Base-by-base conservation (phyloP, 352 stramenopile species). In the Globisporangium viniferum region DNA sequence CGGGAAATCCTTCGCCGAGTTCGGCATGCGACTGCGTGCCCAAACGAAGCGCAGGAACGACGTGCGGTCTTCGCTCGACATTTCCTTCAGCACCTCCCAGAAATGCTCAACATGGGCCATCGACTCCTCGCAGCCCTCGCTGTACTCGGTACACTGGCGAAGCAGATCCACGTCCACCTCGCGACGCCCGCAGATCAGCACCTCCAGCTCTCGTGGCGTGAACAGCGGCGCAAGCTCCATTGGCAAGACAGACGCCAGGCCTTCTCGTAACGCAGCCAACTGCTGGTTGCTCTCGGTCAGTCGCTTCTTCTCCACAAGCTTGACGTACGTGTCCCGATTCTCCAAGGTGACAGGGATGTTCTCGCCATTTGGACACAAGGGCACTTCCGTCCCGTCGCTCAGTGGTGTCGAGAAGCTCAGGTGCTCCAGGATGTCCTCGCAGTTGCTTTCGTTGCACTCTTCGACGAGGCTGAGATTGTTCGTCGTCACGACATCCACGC, bases 21-120 rank as follows among this genome's bases (percentile, higher is more conserved):
- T 92, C 49, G 98, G 98, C 77, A 99, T 97, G 59, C 97, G 92
- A 64, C 94, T 99, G 51, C 97, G 90, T 7, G 97, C 98, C 91
- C 96, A 99, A 36, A 99, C 97, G 81, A 99, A 99, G 64, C 97
- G 95, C 55, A 99, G 76, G 71, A 99, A 99, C 20, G 86, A 85
- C 44, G 96, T 98, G 22, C 96, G 82, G 64, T 99, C 96, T 48
- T 98, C 92, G 58, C 91, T 97, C 55, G 86, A 97, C 88, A 99
- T 98, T 76, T 98, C 97, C 27, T 93, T 84, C 35, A 99, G 78
- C 57, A 98, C 94, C 57, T 99, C 91, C 97, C 97, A 99, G 74
- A 99, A 99, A 39, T 88, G 85, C 58, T 88, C 68, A 22, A 99
- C 91, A 56, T 98, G 91, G 6, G 77, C 51, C 74, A 98, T 97